Percentiles rank a stretch among this genome's conserved stretches.
phyloP scores from a whole-genome alignment of 371 early-diverging fungal species.

The Cladochytrium tenue region DNA sequence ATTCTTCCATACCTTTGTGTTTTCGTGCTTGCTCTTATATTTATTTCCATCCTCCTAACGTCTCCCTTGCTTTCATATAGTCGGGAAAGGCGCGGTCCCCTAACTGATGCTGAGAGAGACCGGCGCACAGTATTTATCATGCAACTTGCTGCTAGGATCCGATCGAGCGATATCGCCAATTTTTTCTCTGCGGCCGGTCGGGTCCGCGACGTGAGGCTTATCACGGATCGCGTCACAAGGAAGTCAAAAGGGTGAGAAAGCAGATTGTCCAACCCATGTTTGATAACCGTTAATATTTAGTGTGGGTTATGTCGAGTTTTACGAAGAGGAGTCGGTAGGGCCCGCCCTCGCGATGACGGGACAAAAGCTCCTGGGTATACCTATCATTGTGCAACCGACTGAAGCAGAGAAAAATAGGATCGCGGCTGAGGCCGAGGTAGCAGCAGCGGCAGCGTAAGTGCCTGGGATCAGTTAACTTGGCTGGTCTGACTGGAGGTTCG shows the following conservation, averaged over 20 bases:
- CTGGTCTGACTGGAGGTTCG: constrained; percentile 4
- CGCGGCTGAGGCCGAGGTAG: constrained; percentile 51
- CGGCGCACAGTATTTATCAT: constrained; percentile 84
- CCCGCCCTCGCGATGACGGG: constrained; percentile 85
- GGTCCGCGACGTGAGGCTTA: constrained; percentile 68
- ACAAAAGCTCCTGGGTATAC: constrained; percentile 89
- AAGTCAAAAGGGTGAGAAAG: constrained; percentile 84
- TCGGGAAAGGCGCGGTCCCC: not conserved
- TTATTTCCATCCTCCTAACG: not conserved
- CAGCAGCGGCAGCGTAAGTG: constrained; percentile 29
- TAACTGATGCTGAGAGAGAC: constrained; percentile 24
- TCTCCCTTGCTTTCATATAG: not conserved
- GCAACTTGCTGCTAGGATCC: constrained; percentile 84
- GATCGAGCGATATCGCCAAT: constrained; percentile 77
- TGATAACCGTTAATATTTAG: constrained; percentile 30
- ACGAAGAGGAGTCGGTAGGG: constrained; percentile 78
- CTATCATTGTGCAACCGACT: constrained; percentile 86
- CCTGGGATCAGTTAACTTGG: not conserved
- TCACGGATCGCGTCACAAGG: constrained; percentile 84
- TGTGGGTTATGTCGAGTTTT: constrained; percentile 90
- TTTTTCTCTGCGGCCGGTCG: constrained; percentile 85
- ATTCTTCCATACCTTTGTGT: too few species aligned
- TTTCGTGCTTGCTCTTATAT: not conserved
- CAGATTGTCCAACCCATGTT: not conserved
- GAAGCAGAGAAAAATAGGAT: constrained; percentile 92